Percentiles rank a stretch among this genome's conserved stretches.
Evolutionary conservation across 2,329 filamentous ascomycete genomes (phyloP).

Genomic region (Cladosporium cucumerinum): DNA sequence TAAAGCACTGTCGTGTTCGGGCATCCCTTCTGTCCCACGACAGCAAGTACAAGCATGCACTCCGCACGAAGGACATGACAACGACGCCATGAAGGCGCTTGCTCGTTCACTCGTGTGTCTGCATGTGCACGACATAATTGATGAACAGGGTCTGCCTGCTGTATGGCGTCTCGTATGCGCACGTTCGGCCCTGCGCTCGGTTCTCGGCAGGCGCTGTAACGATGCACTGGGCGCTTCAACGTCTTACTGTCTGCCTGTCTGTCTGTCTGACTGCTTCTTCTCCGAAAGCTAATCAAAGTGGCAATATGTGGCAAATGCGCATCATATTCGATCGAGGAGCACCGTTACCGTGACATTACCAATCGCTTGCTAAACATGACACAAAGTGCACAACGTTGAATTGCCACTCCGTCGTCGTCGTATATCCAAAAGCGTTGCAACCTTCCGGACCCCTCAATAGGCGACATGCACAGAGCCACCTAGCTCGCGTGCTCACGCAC

Average conservation of each 20-base stretch:
- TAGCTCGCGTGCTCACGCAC: conserved; percentile 10
- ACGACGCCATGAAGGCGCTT: conserved; percentile 10
- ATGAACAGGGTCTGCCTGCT: neutral
- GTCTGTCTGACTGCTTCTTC: neutral
- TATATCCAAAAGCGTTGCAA: neutral
- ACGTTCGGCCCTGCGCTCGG: conserved; percentile 6
- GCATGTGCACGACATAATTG: conserved; percentile 15
- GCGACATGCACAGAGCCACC: neutral
- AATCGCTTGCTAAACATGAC: neutral
- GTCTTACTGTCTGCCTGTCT: neutral
- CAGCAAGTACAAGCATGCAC: conserved; percentile 6
- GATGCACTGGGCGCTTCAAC: neutral
- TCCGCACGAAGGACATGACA: conserved; percentile 11
- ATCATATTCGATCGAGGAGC: neutral
- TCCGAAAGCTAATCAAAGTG: conserved; percentile 2
- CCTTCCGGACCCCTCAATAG: neutral
- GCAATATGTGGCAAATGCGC: neutral
- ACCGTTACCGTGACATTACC: neutral
- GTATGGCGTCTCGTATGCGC: conserved; percentile 13
- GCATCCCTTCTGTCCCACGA: conserved; percentile 7
- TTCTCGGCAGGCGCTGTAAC: conserved; percentile 1
- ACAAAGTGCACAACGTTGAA: neutral
- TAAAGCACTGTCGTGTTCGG: conserved; percentile 7
- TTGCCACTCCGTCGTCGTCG: neutral
- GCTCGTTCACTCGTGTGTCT: neutral